Conservation (phyloP, 1,139 yeast genomes). For the Pneumocystis jirovecii region DNA sequence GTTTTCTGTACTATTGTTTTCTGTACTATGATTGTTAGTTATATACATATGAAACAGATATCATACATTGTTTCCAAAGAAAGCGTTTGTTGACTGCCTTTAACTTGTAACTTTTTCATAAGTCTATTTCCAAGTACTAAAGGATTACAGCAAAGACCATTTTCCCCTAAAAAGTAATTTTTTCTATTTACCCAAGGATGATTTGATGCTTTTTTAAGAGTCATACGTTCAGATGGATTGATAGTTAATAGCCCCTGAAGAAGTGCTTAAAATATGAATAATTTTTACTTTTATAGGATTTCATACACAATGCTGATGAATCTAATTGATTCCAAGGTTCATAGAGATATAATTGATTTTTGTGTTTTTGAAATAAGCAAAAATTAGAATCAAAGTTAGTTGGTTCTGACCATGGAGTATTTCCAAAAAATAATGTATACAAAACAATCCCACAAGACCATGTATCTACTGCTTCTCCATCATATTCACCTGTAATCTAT, state of each 20-base stretch:
- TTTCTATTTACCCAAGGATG: slow-evolving; percentile 40
- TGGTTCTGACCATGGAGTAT: slow-evolving; percentile 55
- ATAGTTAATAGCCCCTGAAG: slow-evolving; percentile 37
- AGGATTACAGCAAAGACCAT: slow-evolving; percentile 38
- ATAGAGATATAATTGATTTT: slow-evolving; percentile 31
- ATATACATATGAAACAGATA: slow-evolving; percentile 14
- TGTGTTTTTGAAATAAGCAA: slow-evolving; percentile 21
- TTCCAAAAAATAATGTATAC: slow-evolving; percentile 45
- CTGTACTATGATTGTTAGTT: slow-evolving; percentile 11
- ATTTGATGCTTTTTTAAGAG: slow-evolving; percentile 28
- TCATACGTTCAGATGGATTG: slow-evolving; percentile 30
- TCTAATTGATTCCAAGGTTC: slow-evolving; percentile 41
- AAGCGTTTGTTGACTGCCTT: slow-evolving; percentile 12
- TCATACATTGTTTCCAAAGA: slow-evolving; percentile 13
- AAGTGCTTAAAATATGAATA: slow-evolving; percentile 23
- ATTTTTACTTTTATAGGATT: background rate
- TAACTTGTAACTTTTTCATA: slow-evolving; percentile 29
- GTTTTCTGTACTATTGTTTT: slow-evolving; percentile 11
- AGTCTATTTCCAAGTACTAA: slow-evolving; percentile 34
- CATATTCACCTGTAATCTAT: slow-evolving; percentile 17
- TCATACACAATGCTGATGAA: slow-evolving; percentile 25
- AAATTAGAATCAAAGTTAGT: slow-evolving; percentile 33
- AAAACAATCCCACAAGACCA: slow-evolving; percentile 54
- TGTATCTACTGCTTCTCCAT: slow-evolving; percentile 39
- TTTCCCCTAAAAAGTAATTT: slow-evolving; percentile 29